Evolutionary conservation across 495 filamentous ascomycete species (phyloP).

Genomic region (Rhypophila decipiens): DNA sequence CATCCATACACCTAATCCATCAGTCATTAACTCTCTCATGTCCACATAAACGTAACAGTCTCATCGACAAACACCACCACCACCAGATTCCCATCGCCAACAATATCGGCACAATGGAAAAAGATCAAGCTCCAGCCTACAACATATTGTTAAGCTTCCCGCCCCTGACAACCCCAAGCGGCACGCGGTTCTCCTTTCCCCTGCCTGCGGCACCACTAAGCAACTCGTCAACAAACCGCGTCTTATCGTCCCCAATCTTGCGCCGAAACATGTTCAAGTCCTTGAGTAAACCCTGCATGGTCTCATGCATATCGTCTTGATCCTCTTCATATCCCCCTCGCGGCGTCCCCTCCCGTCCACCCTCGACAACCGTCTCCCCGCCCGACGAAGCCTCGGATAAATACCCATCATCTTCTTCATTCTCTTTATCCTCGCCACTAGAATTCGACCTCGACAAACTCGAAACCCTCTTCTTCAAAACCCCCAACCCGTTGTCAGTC

Average conservation of each 20-base stretch:
- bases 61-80: too few species aligned
- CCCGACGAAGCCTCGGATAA: not conserved
- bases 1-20: too few species aligned
- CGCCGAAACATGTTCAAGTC: slow-evolving; percentile 76
- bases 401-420: slow-evolving; percentile 15
- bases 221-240: slow-evolving; percentile 38
- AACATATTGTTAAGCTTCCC: not conserved
- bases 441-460: not conserved
- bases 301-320: slow-evolving; percentile 56
- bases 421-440: slow-evolving; percentile 10
- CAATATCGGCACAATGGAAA: too few species aligned
- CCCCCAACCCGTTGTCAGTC: slow-evolving; percentile 13
- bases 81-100: too few species aligned
- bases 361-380: not conserved
- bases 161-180: not conserved
- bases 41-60: too few species aligned
- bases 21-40: too few species aligned
- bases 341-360: not conserved
- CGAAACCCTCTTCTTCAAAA: slow-evolving; percentile 7
- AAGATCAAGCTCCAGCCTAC: too few species aligned
- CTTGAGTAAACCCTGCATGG: slow-evolving; percentile 64
- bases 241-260: slow-evolving; percentile 74
- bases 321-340: slow-evolving; percentile 16
- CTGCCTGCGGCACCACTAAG: slow-evolving; percentile 19
- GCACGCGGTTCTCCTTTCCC: slow-evolving; percentile 14